phyloP scores from a whole-genome alignment of 192 early-diverging fungal genomes.

The Entomortierella lignicola region DNA sequence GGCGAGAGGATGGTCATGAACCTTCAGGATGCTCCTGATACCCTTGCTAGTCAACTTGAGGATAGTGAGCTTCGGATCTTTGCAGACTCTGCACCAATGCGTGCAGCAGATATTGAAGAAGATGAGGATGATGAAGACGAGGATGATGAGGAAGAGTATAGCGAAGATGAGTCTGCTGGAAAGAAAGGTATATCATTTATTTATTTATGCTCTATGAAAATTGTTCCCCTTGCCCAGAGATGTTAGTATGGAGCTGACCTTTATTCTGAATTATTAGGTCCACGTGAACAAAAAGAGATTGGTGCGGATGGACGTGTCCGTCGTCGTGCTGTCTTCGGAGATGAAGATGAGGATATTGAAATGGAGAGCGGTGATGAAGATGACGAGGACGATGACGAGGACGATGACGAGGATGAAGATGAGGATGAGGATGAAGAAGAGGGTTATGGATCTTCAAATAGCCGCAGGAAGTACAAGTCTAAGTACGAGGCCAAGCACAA shows the following conservation, averaged over 20 bases:
- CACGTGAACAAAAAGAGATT: slow-evolving; percentile 44
- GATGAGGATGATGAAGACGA: slow-evolving; percentile 56
- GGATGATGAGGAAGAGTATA: slow-evolving; percentile 54
- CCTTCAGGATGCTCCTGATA: slow-evolving; percentile 85
- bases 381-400: slow-evolving; percentile 57
- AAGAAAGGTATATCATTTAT: slow-evolving; percentile 38
- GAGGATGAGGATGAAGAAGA: slow-evolving; percentile 56
- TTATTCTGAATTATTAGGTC: slow-evolving; percentile 8
- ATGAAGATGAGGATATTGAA: slow-evolving; percentile 64
- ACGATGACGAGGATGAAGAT: slow-evolving; percentile 53
- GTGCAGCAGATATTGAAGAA: slow-evolving; percentile 53
- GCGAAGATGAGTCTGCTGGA: slow-evolving; percentile 58
- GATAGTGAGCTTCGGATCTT: slow-evolving; percentile 78
- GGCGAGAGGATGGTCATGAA: slow-evolving; percentile 95
- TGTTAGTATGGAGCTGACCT: too few relatives aligned
- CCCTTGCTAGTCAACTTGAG: slow-evolving; percentile 77
- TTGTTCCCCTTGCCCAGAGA: not conserved
- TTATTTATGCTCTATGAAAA: too few relatives aligned
- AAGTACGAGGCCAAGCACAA: slow-evolving; percentile 52
- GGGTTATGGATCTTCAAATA: slow-evolving; percentile 46
- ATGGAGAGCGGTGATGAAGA: slow-evolving; percentile 58
- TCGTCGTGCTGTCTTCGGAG: slow-evolving; percentile 75
- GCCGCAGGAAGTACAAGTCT: slow-evolving; percentile 47
- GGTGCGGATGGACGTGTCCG: slow-evolving; percentile 57
- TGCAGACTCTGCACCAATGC: slow-evolving; percentile 68